Evolutionary conservation across 176 grass and related monocot species (phyloP), one percentile per base, ranked within the genome.

Genomic region (Oryza glumipatula): DNA sequence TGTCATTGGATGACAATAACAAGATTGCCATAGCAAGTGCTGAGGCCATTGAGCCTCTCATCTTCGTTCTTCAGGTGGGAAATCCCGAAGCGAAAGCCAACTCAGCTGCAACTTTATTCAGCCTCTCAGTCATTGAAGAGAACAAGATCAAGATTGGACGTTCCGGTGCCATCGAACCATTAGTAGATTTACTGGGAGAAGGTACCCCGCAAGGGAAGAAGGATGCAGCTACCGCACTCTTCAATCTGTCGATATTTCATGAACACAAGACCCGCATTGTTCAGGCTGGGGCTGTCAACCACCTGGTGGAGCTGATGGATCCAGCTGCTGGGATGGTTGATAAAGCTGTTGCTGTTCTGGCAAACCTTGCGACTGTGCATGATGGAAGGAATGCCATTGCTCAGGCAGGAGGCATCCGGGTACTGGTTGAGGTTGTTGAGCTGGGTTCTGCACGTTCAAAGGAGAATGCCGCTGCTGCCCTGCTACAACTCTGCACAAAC

Each of bases 261-360:
- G 95, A 94, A 81, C 93, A 94, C 70, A 98, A 94, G 71, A 76
- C 67, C 36, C 89, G 85, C 41, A 93, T 98, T 75, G 79, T 98
- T 51, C 90, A 93, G 68, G 92, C 92, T 26, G 95, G 89, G 43
- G 95, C 92, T 39, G 87, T 94, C 23, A 93, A 28, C 56, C 84
- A 89, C 68, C 85, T 98, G 41, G 95, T 98, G 44, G 88, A 94
- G 66, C 83, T 98, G 39, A 98, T 98, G 95, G 95, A 98, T 47
- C 95, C 92, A 86, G 92, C 90, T 13, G 84, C 85, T 41, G 95
- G 92, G 66, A 94, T 98, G 90, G 88, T 91, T 45, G 95, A 94
- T 70, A 98, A 94, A 63, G 94, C 88, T 30, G 95, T 98, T 33
- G 79, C 95, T 28, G 95, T 94, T 83, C 82, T 98, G 61, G 88